phyloP scores from a whole-genome alignment of 2,329 filamentous ascomycete genomes.

The Ophiostoma quercus region DNA sequence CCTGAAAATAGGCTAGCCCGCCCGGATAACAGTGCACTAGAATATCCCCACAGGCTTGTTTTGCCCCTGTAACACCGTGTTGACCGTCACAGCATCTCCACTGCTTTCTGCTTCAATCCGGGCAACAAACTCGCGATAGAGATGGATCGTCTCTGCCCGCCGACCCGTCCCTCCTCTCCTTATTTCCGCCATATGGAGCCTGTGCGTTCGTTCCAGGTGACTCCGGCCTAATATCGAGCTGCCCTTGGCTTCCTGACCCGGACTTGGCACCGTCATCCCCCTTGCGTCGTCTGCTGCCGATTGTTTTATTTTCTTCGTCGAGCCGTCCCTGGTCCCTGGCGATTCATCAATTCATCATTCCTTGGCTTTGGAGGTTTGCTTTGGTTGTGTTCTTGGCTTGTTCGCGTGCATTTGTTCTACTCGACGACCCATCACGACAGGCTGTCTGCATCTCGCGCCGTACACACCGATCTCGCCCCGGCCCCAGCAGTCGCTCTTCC shows the following conservation, averaged over 20 bases:
- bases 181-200: background rate
- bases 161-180: background rate
- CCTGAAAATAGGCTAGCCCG: background rate
- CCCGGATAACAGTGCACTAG: constrained; percentile 8
- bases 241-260: background rate
- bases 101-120: constrained; percentile 7
- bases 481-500: background rate
- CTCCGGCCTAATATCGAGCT: background rate
- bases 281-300: background rate
- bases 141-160: constrained; percentile 16
- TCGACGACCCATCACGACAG: background rate
- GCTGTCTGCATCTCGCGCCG: background rate
- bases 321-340: background rate
- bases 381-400: background rate
- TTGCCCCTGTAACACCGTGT: background rate
- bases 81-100: background rate
- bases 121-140: constrained; percentile 18
- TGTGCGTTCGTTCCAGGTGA: background rate
- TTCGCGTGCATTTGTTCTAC: background rate
- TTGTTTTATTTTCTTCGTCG: background rate
- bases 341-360: background rate
- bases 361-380: background rate
- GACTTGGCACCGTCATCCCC: background rate
- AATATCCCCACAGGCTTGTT: background rate
- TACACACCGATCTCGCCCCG: background rate